Conservation (phyloP, 768 basidiomycete genomes). For the Trametes meyenii region DNA sequence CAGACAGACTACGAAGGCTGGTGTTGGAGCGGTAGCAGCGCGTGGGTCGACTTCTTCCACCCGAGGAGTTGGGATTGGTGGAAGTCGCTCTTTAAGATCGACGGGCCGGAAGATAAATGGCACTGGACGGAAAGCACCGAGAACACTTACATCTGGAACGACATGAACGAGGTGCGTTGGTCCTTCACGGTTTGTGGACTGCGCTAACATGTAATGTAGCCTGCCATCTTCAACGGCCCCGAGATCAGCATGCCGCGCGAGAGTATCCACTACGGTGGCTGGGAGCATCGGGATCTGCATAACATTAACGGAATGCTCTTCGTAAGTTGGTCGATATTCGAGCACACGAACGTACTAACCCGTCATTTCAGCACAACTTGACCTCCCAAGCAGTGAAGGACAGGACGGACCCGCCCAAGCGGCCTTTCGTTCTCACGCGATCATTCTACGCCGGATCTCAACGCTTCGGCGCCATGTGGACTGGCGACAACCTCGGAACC, state of each 20-base stretch:
- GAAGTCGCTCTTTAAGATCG: slow-evolving; percentile 77
- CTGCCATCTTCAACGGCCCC: slow-evolving; percentile 98
- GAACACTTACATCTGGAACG: slow-evolving; percentile 94
- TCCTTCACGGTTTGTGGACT: not conserved
- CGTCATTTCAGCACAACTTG: slow-evolving; percentile 65
- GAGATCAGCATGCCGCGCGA: slow-evolving; percentile 87
- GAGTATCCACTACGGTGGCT: slow-evolving; percentile 85
- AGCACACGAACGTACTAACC: not conserved
- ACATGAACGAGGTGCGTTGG: slow-evolving; percentile 92
- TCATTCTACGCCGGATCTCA: slow-evolving; percentile 96
- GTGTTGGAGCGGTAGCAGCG: slow-evolving; percentile 97
- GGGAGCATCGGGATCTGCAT: slow-evolving; percentile 98
- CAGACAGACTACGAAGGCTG: slow-evolving; percentile 92
- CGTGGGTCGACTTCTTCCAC: slow-evolving; percentile 98
- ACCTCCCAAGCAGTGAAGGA: slow-evolving; percentile 79
- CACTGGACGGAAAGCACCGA: slow-evolving; percentile 81
- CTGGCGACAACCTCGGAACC: slow-evolving; percentile 95
- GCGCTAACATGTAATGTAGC: slow-evolving; percentile 46
- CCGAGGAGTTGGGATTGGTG: slow-evolving; percentile 90
- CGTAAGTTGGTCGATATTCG: slow-evolving; percentile 44
- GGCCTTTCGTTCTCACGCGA: slow-evolving; percentile 95
- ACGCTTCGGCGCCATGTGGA: slow-evolving; percentile 97
- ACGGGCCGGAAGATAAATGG: slow-evolving; percentile 59
- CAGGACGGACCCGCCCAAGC: slow-evolving; percentile 72
- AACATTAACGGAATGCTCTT: slow-evolving; percentile 97